Base-by-base conservation (phyloP, 2,329 filamentous ascomycete genomes). In the Claviceps arundinis region DNA sequence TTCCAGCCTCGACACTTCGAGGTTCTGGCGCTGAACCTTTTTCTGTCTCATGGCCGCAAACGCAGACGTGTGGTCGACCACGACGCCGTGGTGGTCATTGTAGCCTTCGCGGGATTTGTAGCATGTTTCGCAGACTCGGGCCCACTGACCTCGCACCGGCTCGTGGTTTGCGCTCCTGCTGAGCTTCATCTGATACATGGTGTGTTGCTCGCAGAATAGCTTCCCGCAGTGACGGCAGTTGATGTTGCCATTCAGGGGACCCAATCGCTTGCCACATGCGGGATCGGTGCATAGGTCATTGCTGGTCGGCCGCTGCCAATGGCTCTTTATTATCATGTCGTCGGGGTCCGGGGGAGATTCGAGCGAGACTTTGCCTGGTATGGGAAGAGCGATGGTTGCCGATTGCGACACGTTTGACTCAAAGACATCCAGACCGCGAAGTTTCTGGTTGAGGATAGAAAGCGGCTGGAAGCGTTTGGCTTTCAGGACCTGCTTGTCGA, bases 181-280 rank as follows among this genome's bases (percentile, higher is more conserved):
- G 11, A 98, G 75, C 73, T 94, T 96, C 87, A 97, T 97, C 71
- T 98, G 91, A 64, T 97, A 98, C 90, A 98, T 95, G 50, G 93
- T 97, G 66, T 98, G 93, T 60, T 91, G 87, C 63, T 97, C 93
- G 68, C 93, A 98, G 65, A 97, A 98, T 42, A 98, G 71, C 60
- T 85, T 84, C 6, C 93, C 93, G 62, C 93, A 98, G 56, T 90
- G 89, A 56, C 93, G 79, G 68, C 93, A 98, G 66, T 98, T 96
- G 61, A 98, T 83, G 61, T 78, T 89, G 17, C 89, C 89, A 61
- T 86, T 90, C 6, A 86, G 77, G 2, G 85, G 77, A 0, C 89
- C 89, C 5, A 98, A 71, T 26, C 82, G 78, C 66, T 86, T 87
- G 34, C 82, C 87, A 60, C 93, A 98, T 19, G 84, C 75, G 0